Conservation (phyloP, 108 stramenopile genomes). For the Discostella stelligeroides region DNA sequence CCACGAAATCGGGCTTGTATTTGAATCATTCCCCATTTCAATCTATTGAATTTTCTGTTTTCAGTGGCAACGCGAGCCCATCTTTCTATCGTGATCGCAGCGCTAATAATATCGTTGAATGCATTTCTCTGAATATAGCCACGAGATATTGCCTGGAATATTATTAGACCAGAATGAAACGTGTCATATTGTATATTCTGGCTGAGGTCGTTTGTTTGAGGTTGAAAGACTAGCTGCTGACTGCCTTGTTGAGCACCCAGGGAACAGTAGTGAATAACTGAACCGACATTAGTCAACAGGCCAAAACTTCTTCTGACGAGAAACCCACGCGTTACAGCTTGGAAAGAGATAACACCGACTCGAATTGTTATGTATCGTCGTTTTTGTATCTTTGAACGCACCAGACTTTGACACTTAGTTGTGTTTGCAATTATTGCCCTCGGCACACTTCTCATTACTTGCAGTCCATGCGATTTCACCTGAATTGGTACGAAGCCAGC, state of each 20-base stretch:
- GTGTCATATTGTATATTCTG: background rate
- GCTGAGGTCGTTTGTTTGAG: background rate
- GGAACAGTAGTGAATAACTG: background rate
- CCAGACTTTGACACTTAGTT: background rate
- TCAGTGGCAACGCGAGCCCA: background rate
- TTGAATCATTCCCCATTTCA: too few relatives aligned
- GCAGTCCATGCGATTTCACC: too few relatives aligned
- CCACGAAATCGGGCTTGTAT: too few relatives aligned
- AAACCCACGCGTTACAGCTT: conserved; percentile 17
- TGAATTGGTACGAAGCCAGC: too few relatives aligned
- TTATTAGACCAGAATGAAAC: background rate
- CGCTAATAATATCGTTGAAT: background rate
- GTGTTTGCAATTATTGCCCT: background rate
- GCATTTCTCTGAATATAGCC: background rate
- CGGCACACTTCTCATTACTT: background rate
- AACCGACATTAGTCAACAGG: background rate
- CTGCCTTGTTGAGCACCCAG: background rate
- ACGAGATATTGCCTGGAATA: background rate
- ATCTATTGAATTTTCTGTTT: too few relatives aligned
- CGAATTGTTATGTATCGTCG: conserved; percentile 8
- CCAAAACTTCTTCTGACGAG: background rate
- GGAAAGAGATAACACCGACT: conserved; percentile 7
- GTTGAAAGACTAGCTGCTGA: background rate
- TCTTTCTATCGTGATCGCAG: background rate
- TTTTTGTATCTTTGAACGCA: conserved; percentile 5